Evolutionary conservation across 73 alveolate species (phyloP).

Genomic region (Tetrahymena thermophila): DNA sequence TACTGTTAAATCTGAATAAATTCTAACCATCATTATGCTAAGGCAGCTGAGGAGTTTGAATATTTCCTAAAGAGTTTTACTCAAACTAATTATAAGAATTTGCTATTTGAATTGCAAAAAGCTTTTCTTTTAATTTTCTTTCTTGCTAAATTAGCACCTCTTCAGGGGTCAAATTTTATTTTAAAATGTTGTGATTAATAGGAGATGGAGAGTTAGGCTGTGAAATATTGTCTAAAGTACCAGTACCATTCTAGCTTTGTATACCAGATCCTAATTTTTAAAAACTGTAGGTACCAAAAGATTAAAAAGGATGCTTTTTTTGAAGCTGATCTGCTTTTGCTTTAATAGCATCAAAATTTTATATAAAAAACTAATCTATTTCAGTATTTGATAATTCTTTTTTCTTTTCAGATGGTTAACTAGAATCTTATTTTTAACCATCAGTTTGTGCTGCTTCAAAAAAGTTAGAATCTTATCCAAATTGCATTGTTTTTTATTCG

Average conservation of each 20-base stretch:
- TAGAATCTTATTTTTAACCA: background rate
- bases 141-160: background rate
- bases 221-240: background rate
- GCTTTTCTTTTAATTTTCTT: background rate
- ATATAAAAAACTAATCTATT: background rate
- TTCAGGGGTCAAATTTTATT: background rate
- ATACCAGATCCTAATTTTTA: background rate
- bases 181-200: background rate
- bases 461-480: background rate
- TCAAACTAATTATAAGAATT: background rate
- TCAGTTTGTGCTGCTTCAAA: background rate
- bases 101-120: background rate
- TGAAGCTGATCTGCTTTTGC: background rate
- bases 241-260: background rate
- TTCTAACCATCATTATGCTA: background rate
- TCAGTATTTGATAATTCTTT: background rate
- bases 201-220: background rate
- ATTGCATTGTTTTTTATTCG: background rate
- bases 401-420: background rate
- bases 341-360: background rate
- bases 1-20: background rate
- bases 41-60: background rate
- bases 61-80: background rate
- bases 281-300: background rate
- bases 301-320: background rate